Conservation (phyloP, 208 protist genomes). For the Crithidia acanthocephali region DNA sequence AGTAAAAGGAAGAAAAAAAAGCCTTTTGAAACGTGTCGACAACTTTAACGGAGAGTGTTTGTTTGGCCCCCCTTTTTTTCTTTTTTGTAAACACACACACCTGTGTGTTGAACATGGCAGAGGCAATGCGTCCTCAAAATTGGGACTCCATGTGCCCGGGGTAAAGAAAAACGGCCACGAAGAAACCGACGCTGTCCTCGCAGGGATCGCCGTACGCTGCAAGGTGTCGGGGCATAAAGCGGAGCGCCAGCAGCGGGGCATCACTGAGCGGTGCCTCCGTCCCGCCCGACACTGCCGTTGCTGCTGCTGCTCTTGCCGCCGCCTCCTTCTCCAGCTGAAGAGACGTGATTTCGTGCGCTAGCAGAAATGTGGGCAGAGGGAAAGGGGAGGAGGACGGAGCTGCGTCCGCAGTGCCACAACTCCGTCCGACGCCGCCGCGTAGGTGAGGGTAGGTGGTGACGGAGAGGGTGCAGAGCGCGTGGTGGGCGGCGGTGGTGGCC, state of each 20-base stretch:
- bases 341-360: slow-evolving; percentile 31
- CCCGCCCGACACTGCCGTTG: neutral
- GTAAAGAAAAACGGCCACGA: slow-evolving; percentile 63
- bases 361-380: slow-evolving; percentile 12
- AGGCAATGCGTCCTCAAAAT: too few species aligned
- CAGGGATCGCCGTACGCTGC: slow-evolving; percentile 6
- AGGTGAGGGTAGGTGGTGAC: slow-evolving; percentile 14
- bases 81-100: neutral
- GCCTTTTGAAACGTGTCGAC: too few species aligned
- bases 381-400: neutral
- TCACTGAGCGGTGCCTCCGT: neutral
- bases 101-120: neutral
- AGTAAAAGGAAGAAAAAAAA: too few species aligned
- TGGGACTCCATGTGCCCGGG: neutral
- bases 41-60: too few species aligned
- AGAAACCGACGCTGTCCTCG: slow-evolving; percentile 68
- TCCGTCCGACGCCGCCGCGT: neutral
- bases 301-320: neutral
- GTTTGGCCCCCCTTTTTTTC: too few species aligned
- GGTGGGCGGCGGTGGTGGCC: slow-evolving; percentile 38
- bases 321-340: slow-evolving; percentile 36
- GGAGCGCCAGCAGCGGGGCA: slow-evolving; percentile 46
- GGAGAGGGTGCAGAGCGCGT: slow-evolving; percentile 30
- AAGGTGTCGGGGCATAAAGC: slow-evolving; percentile 49
- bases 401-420: too few species aligned